These are phyloP conservation scores for Lactarius quietus DNA, from an alignment of 768 basidiomycete genomes.

Conservation along the genomic window DNA sequence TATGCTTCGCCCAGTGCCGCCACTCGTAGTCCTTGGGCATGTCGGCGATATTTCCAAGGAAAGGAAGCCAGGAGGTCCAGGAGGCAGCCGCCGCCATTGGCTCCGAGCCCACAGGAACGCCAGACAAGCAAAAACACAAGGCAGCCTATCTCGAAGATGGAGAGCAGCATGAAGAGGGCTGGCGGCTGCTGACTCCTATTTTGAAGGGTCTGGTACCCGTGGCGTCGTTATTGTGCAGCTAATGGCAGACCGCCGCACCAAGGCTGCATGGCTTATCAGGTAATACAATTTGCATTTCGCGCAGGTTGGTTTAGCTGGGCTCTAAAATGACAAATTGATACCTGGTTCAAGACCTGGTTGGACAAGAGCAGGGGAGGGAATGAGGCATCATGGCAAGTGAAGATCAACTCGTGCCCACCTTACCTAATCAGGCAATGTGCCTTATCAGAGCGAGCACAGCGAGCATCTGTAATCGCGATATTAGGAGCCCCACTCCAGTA, in stretches of 20 bases:
- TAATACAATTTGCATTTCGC: background rate
- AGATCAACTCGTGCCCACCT: background rate
- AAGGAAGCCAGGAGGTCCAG: conserved; percentile 15
- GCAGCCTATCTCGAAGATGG: background rate
- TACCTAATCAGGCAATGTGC: background rate
- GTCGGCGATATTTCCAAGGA: conserved; percentile 13
- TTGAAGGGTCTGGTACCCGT: background rate
- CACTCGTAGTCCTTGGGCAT: conserved; percentile 13
- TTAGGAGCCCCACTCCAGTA: background rate
- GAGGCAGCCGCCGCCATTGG: conserved; percentile 9
- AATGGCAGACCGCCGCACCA: background rate
- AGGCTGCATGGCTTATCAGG: background rate
- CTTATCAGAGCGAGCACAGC: background rate
- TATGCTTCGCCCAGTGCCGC: conserved; percentile 17
- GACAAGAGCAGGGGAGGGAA: background rate
- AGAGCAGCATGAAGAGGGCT: background rate
- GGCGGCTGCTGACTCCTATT: background rate
- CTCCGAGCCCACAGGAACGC: background rate
- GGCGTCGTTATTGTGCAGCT: background rate
- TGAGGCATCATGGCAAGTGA: background rate
- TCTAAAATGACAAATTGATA: background rate
- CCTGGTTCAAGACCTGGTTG: too few relatives aligned
- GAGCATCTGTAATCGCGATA: too few relatives aligned
- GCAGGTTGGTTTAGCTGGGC: background rate
- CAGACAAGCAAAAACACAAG: background rate